These are phyloP conservation scores for Dissoconium aciculare DNA, from an alignment of 2,329 filamentous ascomycete species.

Conservation along the genomic window DNA sequence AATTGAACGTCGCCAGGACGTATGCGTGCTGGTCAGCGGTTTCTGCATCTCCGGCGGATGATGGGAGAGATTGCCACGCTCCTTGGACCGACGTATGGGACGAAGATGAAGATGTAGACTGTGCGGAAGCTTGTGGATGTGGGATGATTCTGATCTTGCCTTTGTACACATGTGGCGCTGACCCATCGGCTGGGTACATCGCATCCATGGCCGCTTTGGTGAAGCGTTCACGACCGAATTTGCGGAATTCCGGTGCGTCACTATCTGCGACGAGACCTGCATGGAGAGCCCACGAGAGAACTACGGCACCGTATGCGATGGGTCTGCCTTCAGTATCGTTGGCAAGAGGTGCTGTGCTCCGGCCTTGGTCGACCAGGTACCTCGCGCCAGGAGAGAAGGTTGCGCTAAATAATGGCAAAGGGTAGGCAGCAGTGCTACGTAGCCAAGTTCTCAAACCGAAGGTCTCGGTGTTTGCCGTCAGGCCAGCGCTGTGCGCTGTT, in stretches of 20 bases:
- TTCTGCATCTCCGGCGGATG: constrained; percentile 1
- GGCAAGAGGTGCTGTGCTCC: constrained; percentile 15
- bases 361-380: neutral
- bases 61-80: no score
- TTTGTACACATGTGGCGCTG: constrained; percentile 40
- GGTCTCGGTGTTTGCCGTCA: constrained; percentile 23
- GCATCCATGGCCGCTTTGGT: constrained; percentile 68
- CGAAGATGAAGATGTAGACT: no score
- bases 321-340: constrained; percentile 16
- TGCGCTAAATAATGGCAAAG: constrained; percentile 30
- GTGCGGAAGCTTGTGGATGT: constrained; percentile 10
- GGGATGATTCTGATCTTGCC: constrained; percentile 36
- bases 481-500: constrained; percentile 7
- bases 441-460: constrained; percentile 28
- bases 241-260: constrained; percentile 68
- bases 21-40: constrained; percentile 49
- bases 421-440: constrained; percentile 20
- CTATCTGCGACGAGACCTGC: constrained; percentile 80
- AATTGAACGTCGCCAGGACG: constrained; percentile 59
- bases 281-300: constrained; percentile 82
- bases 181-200: constrained; percentile 43
- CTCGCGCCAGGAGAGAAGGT: constrained; percentile 32
- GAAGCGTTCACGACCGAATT: constrained; percentile 64
- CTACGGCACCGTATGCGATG: constrained; percentile 55
- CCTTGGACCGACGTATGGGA: no score